Evolutionary conservation across 2,329 filamentous ascomycete species (phyloP), one percentile per base, ranked within the genome.

Genomic region (Claviceps monticola): DNA sequence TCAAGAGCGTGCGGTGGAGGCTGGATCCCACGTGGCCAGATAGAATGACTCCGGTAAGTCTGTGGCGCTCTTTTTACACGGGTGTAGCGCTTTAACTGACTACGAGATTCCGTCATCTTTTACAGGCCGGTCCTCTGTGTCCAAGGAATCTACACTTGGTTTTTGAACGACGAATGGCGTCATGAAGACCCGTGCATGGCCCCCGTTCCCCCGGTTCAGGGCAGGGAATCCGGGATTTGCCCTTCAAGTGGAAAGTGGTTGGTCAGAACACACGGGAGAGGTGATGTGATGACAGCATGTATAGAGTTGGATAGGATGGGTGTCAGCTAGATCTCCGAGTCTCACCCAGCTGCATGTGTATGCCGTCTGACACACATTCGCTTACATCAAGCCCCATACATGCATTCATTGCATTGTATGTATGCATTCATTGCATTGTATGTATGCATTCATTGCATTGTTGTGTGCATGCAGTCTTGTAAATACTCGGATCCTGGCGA

Each of bases 11-110:
- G 17, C 48, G 53, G 19, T 68, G 65, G 65, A 55, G 44, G 5
- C 48, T 68, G 41, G 65, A 68, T 55, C 62, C 63, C 13, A 56
- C 53, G 7, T 67, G 63, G 62, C 53, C 55, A 26, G 57, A 58
- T 46, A 58, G 56, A 46, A 64, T 67, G 63, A 67, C 64, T 4
- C 60, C 64, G 39, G 66, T 68, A 58, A 57, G 60, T 43, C 2
- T 57, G 14, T 37, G n/a, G 36, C 44, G 23, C 48, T 13, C 42
- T 3, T 34, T 36, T 14, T 43, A 17, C 16, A 3, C 23, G n/a
- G 4, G 37, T 6, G 8, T 38, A 51, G 42, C 23, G 21, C 19
- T 17, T 17, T 16, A n/a, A 26, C 47, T 43, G 21, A 51, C 36
- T 23, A 14, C 9, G 16, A 17, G 21, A 36, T 34, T 34, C 29